Base-by-base conservation (phyloP, 768 basidiomycete species). In the Pilatotrama ljubarskyi region DNA sequence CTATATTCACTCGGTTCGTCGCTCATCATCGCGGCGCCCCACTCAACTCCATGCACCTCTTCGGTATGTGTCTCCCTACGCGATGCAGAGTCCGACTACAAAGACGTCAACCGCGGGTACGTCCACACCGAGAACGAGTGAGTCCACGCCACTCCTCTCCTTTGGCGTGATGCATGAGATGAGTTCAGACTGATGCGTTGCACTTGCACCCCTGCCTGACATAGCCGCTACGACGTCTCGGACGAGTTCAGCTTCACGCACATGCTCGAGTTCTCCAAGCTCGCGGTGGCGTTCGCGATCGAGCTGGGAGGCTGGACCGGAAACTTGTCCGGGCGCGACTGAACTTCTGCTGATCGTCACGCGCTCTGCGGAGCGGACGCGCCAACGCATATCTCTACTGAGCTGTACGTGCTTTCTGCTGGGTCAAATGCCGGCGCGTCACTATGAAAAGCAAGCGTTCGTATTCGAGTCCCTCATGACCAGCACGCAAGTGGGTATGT, bases 171-270 rank as follows among this genome's bases (percentile, higher is more conserved):
- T n/a, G n/a, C n/a, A n/a, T n/a, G n/a, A n/a, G n/a, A n/a, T n/a
- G n/a, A n/a, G n/a, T n/a, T n/a, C n/a, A n/a, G n/a, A n/a, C n/a
- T n/a, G n/a, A n/a, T n/a, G n/a, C n/a, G n/a, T n/a, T n/a, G n/a
- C n/a, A n/a, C n/a, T n/a, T n/a, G n/a, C n/a, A n/a, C n/a, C n/a
- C n/a, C n/a, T n/a, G n/a, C n/a, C n/a, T 36, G 42, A 64, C 42
- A 35, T 67, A 93, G 91, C 71, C 89, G 89, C 51, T 90, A 90
- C 56, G 91, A 95, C 70, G 79, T 91, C 59, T 92, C 92, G 10
- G 77, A 84, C 20, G 95, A 96, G 72, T 97, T 97, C 75, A 90
- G 87, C 69, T 98, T 96, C 72, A 74, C 77, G 5, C 95, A 98
- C 72, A 93, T 95, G 91, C 84, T 76, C 74, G 85, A 74, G 72